Conservation (phyloP, 768 basidiomycete genomes). For the Lactarius psammicola region DNA sequence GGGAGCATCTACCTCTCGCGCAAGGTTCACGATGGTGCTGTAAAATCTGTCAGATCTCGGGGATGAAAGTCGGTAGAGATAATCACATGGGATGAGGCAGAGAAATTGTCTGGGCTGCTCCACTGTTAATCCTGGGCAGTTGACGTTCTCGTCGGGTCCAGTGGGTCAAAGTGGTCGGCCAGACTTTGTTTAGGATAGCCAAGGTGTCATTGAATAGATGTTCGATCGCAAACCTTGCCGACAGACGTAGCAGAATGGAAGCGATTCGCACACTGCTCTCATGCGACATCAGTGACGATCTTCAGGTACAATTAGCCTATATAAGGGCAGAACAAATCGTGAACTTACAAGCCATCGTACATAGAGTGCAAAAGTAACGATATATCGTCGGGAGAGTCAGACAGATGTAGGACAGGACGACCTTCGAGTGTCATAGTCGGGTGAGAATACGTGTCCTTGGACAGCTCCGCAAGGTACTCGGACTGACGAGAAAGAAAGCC, state of each 20-base stretch:
- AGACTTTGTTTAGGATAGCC: conserved; percentile 48
- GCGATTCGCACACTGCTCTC: conserved; percentile 51
- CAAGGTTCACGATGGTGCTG: conserved; percentile 67
- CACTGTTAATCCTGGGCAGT: conserved; percentile 47
- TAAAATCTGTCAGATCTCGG: background rate
- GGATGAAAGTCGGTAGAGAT: too few relatives aligned
- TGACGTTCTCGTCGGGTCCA: conserved; percentile 71
- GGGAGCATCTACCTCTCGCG: conserved; percentile 51
- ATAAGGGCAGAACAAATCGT: background rate
- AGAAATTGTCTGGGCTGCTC: conserved; percentile 53
- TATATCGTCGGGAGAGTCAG: conserved; percentile 57
- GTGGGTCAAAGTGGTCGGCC: conserved; percentile 59
- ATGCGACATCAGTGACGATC: conserved; percentile 37
- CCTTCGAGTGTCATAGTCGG: conserved; percentile 48
- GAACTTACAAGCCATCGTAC: conserved; percentile 68
- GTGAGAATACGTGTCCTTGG: conserved; percentile 34
- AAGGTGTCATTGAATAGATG: conserved; percentile 58
- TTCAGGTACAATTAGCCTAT: background rate
- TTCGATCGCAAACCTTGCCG: conserved; percentile 62
- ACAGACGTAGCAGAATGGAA: conserved; percentile 57
- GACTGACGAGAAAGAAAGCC: conserved; percentile 69
- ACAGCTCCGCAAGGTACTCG: conserved; percentile 43
- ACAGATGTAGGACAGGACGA: conserved; percentile 51
- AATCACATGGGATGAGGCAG: conserved; percentile 72
- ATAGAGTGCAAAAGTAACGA: conserved; percentile 58